phyloP scores from a whole-genome alignment of 441 rosid genomes.

The Corymbia citriodora region DNA sequence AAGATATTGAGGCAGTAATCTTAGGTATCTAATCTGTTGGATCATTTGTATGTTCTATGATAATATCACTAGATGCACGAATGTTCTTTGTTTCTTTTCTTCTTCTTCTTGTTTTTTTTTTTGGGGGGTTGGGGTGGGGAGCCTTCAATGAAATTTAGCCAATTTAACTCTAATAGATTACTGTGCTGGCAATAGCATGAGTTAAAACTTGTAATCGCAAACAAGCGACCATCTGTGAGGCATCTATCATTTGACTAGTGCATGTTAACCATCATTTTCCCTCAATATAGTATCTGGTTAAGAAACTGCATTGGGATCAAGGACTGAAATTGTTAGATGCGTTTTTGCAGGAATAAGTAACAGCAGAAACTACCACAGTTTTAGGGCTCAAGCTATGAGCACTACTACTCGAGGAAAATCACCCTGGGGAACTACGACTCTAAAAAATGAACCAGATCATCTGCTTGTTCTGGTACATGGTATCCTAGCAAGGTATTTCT shows the following conservation, averaged over 20 bases:
- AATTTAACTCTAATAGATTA: not conserved
- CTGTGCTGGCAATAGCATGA: not conserved
- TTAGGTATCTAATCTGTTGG: not conserved
- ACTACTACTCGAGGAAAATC: slow-evolving; percentile 42
- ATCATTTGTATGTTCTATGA: not conserved
- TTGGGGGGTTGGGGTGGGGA: not conserved
- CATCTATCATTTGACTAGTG: not conserved
- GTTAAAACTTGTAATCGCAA: not conserved
- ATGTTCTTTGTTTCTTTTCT: not conserved
- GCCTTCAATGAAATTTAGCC: not conserved
- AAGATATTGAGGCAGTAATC: not conserved
- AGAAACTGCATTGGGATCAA: not conserved
- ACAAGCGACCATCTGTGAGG: not conserved
- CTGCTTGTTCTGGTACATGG: slow-evolving; percentile 97
- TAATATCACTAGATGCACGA: not conserved
- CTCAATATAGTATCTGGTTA: not conserved
- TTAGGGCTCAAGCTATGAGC: slow-evolving; percentile 60
- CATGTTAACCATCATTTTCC: not conserved
- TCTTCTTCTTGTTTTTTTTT: no score
- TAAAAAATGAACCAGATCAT: slow-evolving; percentile 67
- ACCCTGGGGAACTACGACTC: slow-evolving; percentile 25
- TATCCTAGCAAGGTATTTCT: slow-evolving; percentile 73
- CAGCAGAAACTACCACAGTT: slow-evolving; percentile 39
- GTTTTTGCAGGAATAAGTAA: slow-evolving; percentile 38
- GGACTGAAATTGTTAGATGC: not conserved